These are phyloP conservation scores for Penicillium fimorum DNA, from an alignment of 495 filamentous ascomycete species.

Conservation along the genomic window DNA sequence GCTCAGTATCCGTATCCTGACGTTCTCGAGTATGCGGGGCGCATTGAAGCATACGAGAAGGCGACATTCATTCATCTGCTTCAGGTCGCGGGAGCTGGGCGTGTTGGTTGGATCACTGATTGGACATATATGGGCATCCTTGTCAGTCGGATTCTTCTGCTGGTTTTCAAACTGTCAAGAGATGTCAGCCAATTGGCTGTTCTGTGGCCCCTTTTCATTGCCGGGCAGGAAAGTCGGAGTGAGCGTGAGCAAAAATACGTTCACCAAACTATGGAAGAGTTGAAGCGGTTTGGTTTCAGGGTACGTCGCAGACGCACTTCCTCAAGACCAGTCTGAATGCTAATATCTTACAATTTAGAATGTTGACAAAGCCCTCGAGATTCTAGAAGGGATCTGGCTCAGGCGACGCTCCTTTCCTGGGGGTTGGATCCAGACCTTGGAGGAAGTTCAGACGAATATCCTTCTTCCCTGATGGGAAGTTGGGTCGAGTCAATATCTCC, in stretches of 20 bases:
- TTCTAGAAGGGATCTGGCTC: slow-evolving; percentile 38
- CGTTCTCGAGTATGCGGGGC: slow-evolving; percentile 39
- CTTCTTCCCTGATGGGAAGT: slow-evolving; percentile 23
- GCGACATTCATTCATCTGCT: slow-evolving; percentile 40
- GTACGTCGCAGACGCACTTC: slow-evolving; percentile 10
- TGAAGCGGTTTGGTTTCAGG: slow-evolving; percentile 41
- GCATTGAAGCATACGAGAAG: slow-evolving; percentile 45
- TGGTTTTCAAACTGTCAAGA: slow-evolving; percentile 38
- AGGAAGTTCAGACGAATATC: slow-evolving; percentile 40
- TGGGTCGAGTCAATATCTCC: not conserved
- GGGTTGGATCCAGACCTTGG: slow-evolving; percentile 40
- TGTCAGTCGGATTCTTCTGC: slow-evolving; percentile 32
- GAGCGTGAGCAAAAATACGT: slow-evolving; percentile 36
- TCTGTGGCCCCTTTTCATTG: slow-evolving; percentile 41
- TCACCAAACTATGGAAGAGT: slow-evolving; percentile 36
- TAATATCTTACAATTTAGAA: slow-evolving; percentile 24
- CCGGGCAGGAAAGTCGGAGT: slow-evolving; percentile 38
- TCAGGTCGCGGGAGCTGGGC: slow-evolving; percentile 35
- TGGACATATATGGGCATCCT: slow-evolving; percentile 32
- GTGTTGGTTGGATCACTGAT: slow-evolving; percentile 31
- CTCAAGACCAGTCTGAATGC: not conserved
- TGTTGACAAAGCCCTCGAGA: slow-evolving; percentile 38
- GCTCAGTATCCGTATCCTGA: slow-evolving; percentile 31
- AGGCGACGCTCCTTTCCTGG: slow-evolving; percentile 39
- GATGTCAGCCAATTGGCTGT: slow-evolving; percentile 39